A percentile compares a stretch with the other conserved stretches of the same genome.
Evolutionary conservation across 345 rosid species (phyloP).

Genomic region (Nephelium lappaceum): DNA sequence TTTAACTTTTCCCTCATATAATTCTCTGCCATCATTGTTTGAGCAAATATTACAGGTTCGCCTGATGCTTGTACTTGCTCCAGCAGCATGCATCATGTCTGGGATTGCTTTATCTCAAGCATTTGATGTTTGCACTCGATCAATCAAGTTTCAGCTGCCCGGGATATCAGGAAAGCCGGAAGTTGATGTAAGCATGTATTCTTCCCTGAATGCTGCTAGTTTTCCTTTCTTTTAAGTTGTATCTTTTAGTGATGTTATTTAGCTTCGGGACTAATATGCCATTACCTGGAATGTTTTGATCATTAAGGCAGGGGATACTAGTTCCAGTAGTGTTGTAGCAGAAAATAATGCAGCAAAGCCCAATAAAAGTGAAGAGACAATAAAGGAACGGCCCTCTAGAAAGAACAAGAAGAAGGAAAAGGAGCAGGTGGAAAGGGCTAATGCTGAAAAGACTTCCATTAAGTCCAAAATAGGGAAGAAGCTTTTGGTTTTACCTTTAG

Average conservation of each 20-base stretch:
- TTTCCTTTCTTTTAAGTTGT: constrained; percentile 7
- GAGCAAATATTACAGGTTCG: constrained; percentile 69
- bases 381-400: constrained; percentile 59
- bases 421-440: constrained; percentile 51
- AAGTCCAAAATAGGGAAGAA: constrained; percentile 58
- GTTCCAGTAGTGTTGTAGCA: constrained; percentile 35
- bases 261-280: constrained; percentile 23
- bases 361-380: constrained; percentile 50
- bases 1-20: background rate
- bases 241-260: constrained; percentile 12
- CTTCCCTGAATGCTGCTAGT: constrained; percentile 15
- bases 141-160: constrained; percentile 86
- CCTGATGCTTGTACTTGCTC: constrained; percentile 98
- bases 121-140: constrained; percentile 83
- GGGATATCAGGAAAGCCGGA: constrained; percentile 43
- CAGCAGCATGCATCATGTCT: constrained; percentile 99
- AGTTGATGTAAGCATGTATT: constrained; percentile 56
- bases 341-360: constrained; percentile 47
- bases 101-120: constrained; percentile 99
- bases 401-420: constrained; percentile 76
- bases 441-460: constrained; percentile 45
- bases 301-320: constrained; percentile 68
- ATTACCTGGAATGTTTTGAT: constrained; percentile 33
- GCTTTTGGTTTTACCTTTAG: constrained; percentile 86
- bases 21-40: constrained; percentile 9